Evolutionary conservation across 345 rosid species (phyloP).

Genomic region (Aquilaria yunnanensis): DNA sequence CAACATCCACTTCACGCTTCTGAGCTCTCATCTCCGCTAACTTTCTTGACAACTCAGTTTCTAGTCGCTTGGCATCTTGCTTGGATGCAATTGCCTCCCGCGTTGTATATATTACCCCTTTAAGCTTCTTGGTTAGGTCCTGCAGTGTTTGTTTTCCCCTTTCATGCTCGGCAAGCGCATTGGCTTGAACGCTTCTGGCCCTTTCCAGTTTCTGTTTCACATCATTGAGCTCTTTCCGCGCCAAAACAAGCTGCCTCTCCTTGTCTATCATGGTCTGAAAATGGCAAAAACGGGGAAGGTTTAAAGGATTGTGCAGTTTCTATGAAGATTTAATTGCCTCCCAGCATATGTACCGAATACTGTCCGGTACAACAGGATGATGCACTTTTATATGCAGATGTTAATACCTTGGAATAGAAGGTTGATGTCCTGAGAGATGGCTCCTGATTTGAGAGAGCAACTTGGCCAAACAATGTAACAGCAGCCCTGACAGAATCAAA

Average conservation of each 20-base stretch:
- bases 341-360: no score
- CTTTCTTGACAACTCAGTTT: constrained; percentile 35
- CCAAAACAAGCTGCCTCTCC: constrained; percentile 45
- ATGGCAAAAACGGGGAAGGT: no score
- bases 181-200: constrained; percentile 28
- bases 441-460: constrained; percentile 29
- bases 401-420: constrained; percentile 31
- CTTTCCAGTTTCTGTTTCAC: constrained; percentile 34
- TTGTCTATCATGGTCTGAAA: constrained; percentile 21
- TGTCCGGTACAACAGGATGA: no score
- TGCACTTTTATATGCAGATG: no score
- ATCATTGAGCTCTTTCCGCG: constrained; percentile 29
- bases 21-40: constrained; percentile 21
- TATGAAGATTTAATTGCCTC: no score
- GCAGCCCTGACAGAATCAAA: constrained; percentile 92
- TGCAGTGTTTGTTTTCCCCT: constrained; percentile 34
- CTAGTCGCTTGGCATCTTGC: constrained; percentile 46
- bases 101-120: constrained; percentile 30
- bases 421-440: constrained; percentile 23
- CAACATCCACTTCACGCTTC: constrained; percentile 43
- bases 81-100: constrained; percentile 30
- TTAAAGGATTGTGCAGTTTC: no score
- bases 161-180: constrained; percentile 41
- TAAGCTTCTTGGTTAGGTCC: constrained; percentile 35
- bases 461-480: constrained; percentile 74